Conservation (phyloP, 202 grass and related monocot genomes). For the Schoenoplectus tabernaemontani region DNA sequence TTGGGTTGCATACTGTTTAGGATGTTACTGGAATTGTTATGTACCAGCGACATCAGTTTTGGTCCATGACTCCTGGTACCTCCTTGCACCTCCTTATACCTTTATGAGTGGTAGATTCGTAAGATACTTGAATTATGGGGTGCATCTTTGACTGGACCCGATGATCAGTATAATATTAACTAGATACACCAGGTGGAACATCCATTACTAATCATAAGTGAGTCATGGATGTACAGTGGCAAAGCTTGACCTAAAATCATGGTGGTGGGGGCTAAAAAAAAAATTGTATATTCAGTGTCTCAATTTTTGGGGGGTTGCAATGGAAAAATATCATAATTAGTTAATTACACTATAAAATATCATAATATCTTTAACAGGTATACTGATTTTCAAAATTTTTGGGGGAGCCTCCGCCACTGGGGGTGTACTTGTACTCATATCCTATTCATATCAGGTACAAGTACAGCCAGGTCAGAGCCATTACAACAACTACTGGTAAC, state of each 20-base stretch:
- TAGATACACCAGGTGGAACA: background rate
- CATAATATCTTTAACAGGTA: too few species aligned
- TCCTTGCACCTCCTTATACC: background rate
- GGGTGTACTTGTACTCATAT: background rate
- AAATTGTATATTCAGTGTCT: too few species aligned
- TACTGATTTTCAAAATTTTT: too few species aligned
- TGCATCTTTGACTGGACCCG: background rate
- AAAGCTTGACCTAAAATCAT: too few species aligned
- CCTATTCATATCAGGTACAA: background rate
- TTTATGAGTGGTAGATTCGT: background rate
- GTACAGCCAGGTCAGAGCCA: background rate
- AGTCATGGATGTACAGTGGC: too few species aligned
- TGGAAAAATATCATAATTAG: too few species aligned
- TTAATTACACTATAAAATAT: too few species aligned
- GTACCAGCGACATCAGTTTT: background rate
- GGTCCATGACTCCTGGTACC: background rate
- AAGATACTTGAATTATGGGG: background rate
- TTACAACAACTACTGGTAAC: background rate
- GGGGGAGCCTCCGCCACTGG: too few species aligned
- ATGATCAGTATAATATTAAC: background rate
- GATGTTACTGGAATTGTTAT: background rate
- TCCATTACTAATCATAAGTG: background rate
- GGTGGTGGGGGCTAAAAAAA: too few species aligned
- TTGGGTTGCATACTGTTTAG: background rate
- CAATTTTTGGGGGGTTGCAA: too few species aligned